A percentile compares a stretch with the other conserved stretches of the same genome.
Evolutionary conservation across 176 grass and related monocot species (phyloP).

Genomic region (Carex parvula): DNA sequence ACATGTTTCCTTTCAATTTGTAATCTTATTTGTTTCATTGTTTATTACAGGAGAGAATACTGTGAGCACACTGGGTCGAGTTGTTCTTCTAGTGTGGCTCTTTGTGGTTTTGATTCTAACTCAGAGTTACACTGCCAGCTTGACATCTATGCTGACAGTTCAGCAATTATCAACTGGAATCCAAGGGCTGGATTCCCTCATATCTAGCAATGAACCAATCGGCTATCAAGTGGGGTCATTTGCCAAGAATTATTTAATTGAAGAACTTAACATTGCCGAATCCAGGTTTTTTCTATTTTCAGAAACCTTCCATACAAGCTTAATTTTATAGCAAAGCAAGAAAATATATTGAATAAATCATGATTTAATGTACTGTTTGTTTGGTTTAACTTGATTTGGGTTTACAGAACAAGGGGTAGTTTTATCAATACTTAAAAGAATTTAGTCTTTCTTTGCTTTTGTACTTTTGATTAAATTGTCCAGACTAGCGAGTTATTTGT

Average conservation of each 20-base stretch:
- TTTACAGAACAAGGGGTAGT: not conserved
- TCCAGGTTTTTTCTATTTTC: slow-evolving; percentile 35
- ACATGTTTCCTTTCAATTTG: not conserved
- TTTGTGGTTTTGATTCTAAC: slow-evolving; percentile 94
- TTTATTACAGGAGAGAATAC: slow-evolving; percentile 79
- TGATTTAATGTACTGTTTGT: not conserved
- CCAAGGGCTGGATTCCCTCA: slow-evolving; percentile 62
- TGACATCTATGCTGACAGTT: slow-evolving; percentile 91
- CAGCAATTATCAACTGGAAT: slow-evolving; percentile 87
- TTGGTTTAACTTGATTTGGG: not conserved
- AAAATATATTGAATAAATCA: not conserved
- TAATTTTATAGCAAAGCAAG: not conserved
- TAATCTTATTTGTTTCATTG: not conserved
- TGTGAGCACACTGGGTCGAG: slow-evolving; percentile 61
- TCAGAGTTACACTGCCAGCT: slow-evolving; percentile 92
- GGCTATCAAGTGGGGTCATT: slow-evolving; percentile 88
- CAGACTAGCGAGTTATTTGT: too few relatives aligned
- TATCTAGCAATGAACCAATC: slow-evolving; percentile 53
- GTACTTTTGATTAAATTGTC: too few relatives aligned
- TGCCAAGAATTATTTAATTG: slow-evolving; percentile 70
- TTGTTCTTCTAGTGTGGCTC: slow-evolving; percentile 84
- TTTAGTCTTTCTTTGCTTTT: not conserved
- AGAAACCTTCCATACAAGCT: slow-evolving; percentile 6
- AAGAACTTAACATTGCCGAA: slow-evolving; percentile 61
- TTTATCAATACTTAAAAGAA: not conserved